Percentiles rank a stretch among this genome's conserved stretches.
Conservation (phyloP, 1,139 yeast genomes). For the Debaryomyces robertsiae region DNA sequence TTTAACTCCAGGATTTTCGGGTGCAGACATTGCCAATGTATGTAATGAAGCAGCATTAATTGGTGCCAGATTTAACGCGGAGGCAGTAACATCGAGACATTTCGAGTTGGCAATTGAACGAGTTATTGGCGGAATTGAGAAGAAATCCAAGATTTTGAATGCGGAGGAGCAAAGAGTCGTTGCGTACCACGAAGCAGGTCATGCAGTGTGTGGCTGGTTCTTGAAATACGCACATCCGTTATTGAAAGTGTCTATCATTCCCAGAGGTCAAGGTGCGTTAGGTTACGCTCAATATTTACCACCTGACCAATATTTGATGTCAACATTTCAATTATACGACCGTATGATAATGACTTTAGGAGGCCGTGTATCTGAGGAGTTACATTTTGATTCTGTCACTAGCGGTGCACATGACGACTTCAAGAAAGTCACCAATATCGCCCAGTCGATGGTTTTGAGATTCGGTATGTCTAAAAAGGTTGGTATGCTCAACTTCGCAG, state of each 20-base stretch:
- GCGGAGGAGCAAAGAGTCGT: constrained; percentile 86
- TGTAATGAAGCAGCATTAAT: constrained; percentile 96
- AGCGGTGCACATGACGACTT: constrained; percentile 97
- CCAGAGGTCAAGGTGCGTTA: constrained; percentile 93
- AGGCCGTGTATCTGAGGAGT: constrained; percentile 93
- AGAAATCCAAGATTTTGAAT: constrained; percentile 79
- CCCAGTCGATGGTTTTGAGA: constrained; percentile 87
- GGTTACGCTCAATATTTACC: constrained; percentile 99
- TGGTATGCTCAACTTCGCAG: constrained; percentile 64
- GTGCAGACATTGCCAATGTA: constrained; percentile 97
- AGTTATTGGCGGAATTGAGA: constrained; percentile 94
- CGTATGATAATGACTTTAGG: constrained; percentile 97
- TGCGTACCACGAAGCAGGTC: constrained; percentile 98
- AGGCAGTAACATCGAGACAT: constrained; percentile 70
- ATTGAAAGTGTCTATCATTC: constrained; percentile 91
- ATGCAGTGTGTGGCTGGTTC: constrained; percentile 97
- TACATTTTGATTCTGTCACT: constrained; percentile 86
- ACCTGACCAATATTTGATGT: constrained; percentile 83
- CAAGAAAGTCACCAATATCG: constrained; percentile 94
- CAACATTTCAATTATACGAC: constrained; percentile 77
- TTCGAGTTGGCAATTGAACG: constrained; percentile 97
- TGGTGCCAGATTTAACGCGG: constrained; percentile 83
- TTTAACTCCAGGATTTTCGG: constrained; percentile 95
- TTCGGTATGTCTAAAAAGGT: constrained; percentile 88
- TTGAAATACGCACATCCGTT: constrained; percentile 88